Evolutionary conservation across 2,329 filamentous ascomycete genomes (phyloP).

Genomic region (Phialemonium atrogriseum): DNA sequence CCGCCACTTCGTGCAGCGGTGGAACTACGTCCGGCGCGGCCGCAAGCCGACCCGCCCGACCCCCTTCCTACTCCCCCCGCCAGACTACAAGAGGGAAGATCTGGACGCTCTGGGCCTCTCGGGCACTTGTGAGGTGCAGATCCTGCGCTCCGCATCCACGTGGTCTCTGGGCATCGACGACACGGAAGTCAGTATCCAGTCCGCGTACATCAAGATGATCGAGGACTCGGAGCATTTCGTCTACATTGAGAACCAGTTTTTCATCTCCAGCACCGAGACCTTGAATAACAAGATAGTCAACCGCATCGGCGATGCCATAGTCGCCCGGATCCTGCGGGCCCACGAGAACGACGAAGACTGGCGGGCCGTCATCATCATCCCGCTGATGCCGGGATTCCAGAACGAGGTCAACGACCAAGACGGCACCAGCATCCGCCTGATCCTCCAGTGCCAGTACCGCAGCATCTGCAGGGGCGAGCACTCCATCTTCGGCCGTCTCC

Average conservation of each 20-base stretch:
- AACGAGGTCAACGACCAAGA: conserved; percentile 92
- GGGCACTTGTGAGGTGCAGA: conserved; percentile 94
- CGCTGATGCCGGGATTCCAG: conserved; percentile 96
- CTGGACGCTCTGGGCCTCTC: conserved; percentile 80
- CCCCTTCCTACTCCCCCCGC: conserved; percentile 85
- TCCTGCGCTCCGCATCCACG: conserved; percentile 77
- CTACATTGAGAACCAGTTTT: conserved; percentile 99
- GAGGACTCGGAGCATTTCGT: conserved; percentile 94
- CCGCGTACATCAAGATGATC: conserved; percentile 90
- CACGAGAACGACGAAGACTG: conserved; percentile 79
- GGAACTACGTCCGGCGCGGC: conserved; percentile 93
- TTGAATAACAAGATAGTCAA: conserved; percentile 85
- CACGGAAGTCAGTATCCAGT: conserved; percentile 91
- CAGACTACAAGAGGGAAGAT: conserved; percentile 81
- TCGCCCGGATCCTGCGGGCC: conserved; percentile 82
- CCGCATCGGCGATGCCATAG: conserved; percentile 86
- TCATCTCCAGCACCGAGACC: conserved; percentile 86
- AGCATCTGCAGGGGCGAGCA: conserved; percentile 90
- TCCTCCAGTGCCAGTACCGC: conserved; percentile 94
- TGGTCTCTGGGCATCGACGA: conserved; percentile 90
- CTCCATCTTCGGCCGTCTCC: conserved; percentile 83
- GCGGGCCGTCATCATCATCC: conserved; percentile 84
- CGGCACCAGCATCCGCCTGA: conserved; percentile 86
- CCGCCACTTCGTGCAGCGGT: conserved; percentile 92
- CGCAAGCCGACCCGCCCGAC: conserved; percentile 89